These are phyloP conservation scores for Puccinia brachypodii DNA, from an alignment of 1,284 basidiomycete species.

Conservation along the genomic window DNA sequence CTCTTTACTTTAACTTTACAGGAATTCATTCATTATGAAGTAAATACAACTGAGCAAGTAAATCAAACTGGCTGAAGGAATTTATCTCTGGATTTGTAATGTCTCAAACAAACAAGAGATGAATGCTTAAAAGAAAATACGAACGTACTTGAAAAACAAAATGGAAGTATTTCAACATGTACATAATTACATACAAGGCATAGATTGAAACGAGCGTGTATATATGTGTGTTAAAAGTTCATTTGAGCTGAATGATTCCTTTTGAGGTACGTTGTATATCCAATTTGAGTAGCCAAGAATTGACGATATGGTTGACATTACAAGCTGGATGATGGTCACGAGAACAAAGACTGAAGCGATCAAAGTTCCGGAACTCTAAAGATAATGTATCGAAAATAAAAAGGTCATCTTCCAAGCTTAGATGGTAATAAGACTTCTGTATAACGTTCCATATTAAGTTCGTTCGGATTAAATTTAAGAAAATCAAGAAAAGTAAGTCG, in stretches of 20 bases:
- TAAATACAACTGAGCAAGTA: too few species aligned
- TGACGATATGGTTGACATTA: neutral
- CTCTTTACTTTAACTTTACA: too few species aligned
- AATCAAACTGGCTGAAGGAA: too few species aligned
- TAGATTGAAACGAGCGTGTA: neutral
- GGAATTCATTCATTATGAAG: too few species aligned
- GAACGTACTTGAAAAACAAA: too few species aligned
- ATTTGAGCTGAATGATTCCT: conserved; percentile 21
- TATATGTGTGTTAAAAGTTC: neutral
- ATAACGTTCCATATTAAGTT: conserved; percentile 12
- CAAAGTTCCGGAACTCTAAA: neutral
- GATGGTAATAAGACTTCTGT: conserved; percentile 1
- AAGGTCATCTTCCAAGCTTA: conserved; percentile 6
- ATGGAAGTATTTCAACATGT: too few species aligned
- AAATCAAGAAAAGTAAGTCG: neutral
- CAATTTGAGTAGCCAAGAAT: conserved; percentile 1
- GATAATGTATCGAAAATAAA: conserved; percentile 22
- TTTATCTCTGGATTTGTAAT: too few species aligned
- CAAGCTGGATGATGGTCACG: neutral
- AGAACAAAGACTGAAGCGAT: neutral
- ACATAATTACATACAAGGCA: neutral
- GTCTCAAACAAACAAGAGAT: too few species aligned
- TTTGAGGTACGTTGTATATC: conserved; percentile 10
- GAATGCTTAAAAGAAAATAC: too few species aligned
- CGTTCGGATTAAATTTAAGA: neutral